Evolutionary conservation across 2,329 filamentous ascomycete species (phyloP).

Genomic region (Ophiocordyceps australis): DNA sequence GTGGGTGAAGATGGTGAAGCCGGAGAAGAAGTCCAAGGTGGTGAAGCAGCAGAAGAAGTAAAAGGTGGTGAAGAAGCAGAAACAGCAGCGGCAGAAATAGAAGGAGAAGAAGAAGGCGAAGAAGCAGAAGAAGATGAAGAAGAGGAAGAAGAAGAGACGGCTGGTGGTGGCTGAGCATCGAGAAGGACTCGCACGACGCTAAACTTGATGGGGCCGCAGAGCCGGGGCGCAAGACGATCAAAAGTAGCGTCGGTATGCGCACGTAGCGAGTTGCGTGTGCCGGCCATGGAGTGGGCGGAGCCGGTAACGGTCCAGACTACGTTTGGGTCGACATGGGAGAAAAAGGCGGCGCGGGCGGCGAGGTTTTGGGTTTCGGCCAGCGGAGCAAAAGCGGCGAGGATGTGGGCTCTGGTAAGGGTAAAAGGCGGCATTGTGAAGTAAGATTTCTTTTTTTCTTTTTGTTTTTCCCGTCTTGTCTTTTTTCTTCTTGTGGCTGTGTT

Average conservation of each 20-base stretch:
- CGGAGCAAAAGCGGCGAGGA: slow-evolving; percentile 5
- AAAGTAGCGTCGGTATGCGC: slow-evolving; percentile 6
- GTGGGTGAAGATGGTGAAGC: too few relatives aligned
- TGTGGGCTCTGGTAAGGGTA: slow-evolving; percentile 6
- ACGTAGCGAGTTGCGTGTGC: slow-evolving; percentile 5
- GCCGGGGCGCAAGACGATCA: slow-evolving; percentile 5
- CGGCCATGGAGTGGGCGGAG: slow-evolving; percentile 7
- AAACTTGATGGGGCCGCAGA: slow-evolving; percentile 7
- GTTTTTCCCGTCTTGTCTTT: neutral
- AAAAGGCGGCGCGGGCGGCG: slow-evolving; percentile 5
- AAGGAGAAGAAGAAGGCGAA: too few relatives aligned
- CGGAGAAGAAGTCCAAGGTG: too few relatives aligned
- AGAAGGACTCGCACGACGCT: slow-evolving; percentile 6
- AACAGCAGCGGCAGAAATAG: too few relatives aligned
- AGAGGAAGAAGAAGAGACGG: too few relatives aligned
- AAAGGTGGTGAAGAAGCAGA: too few relatives aligned
- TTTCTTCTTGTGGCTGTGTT: too few relatives aligned
- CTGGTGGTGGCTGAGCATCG: slow-evolving; percentile 5
- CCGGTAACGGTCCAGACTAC: slow-evolving; percentile 8
- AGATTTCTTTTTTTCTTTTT: neutral
- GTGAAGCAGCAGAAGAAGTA: too few relatives aligned
- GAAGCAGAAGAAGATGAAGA: too few relatives aligned
- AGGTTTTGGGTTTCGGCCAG: slow-evolving; percentile 5
- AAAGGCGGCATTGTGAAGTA: slow-evolving; percentile 4
- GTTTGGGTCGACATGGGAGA: slow-evolving; percentile 4